A percentile compares a stretch with the other conserved stretches of the same genome.
These are phyloP conservation scores for Coemansia sp. DNA, from an alignment of 371 early-diverging fungal species.

Conservation along the genomic window DNA sequence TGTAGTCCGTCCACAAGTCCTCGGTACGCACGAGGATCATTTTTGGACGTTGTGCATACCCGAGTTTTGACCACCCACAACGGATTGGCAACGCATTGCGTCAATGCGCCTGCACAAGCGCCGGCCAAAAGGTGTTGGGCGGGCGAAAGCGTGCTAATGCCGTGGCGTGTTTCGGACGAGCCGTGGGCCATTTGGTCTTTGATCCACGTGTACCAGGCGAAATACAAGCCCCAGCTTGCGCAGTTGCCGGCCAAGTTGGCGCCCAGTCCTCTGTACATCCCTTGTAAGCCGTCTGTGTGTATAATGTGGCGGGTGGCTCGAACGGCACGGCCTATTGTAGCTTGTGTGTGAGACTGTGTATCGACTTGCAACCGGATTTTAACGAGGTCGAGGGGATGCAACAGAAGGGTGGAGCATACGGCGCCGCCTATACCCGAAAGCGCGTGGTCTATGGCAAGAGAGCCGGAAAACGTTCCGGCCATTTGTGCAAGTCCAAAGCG, in stretches of 20 bases:
- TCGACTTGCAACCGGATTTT: slow-evolving; percentile 89
- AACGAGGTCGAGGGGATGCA: slow-evolving; percentile 91
- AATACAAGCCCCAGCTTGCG: slow-evolving; percentile 93
- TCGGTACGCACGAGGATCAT: slow-evolving; percentile 71
- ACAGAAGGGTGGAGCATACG: slow-evolving; percentile 71
- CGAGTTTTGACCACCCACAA: slow-evolving; percentile 95
- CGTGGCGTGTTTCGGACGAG: slow-evolving; percentile 59
- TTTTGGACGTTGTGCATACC: slow-evolving; percentile 75
- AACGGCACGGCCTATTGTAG: slow-evolving; percentile 67
- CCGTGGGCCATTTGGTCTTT: slow-evolving; percentile 73
- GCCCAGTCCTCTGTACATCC: slow-evolving; percentile 86
- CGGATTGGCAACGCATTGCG: slow-evolving; percentile 85
- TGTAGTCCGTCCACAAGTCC: slow-evolving; percentile 71
- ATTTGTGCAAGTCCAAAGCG: neutral
- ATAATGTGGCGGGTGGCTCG: slow-evolving; percentile 63
- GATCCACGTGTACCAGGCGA: slow-evolving; percentile 83
- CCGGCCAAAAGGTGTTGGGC: slow-evolving; percentile 81
- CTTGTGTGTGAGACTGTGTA: slow-evolving; percentile 18
- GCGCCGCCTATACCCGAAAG: slow-evolving; percentile 88
- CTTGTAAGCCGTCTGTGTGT: slow-evolving; percentile 53
- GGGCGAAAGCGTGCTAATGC: slow-evolving; percentile 55
- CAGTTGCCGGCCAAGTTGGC: slow-evolving; percentile 93
- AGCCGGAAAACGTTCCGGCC: slow-evolving; percentile 41
- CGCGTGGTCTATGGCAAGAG: slow-evolving; percentile 71
- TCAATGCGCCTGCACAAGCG: slow-evolving; percentile 72